Percentiles rank a stretch among this genome's conserved stretches.
phyloP scores from a whole-genome alignment of 2,329 filamentous ascomycete genomes.

The Penicillium griseofulvum region DNA sequence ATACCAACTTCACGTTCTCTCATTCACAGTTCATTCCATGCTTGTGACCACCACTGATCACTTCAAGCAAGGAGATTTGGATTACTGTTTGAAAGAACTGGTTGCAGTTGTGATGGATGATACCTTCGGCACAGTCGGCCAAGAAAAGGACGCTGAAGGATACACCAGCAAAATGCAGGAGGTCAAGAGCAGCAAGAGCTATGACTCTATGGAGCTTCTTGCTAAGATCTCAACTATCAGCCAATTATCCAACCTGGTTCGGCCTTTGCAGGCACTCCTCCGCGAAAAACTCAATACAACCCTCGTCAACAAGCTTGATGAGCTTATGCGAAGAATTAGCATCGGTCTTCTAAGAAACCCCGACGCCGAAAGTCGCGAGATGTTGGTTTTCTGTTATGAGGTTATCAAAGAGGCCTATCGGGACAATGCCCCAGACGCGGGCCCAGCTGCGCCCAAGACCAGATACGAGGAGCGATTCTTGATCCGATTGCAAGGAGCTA shows the following conservation, averaged over 20 bases:
- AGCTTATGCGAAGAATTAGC: constrained; percentile 77
- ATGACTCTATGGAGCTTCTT: constrained; percentile 92
- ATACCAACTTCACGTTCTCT: constrained; percentile 91
- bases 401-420: constrained; percentile 84
- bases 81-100: constrained; percentile 79
- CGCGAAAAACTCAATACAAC: constrained; percentile 79
- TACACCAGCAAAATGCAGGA: constrained; percentile 96
- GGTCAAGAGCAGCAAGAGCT: constrained; percentile 96
- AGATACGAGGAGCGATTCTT: constrained; percentile 60
- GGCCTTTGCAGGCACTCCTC: constrained; percentile 74
- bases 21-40: constrained; percentile 91
- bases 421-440: constrained; percentile 50
- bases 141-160: constrained; percentile 95
- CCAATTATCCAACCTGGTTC: constrained; percentile 71
- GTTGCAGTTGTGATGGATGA: constrained; percentile 93
- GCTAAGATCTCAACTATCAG: constrained; percentile 76
- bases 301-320: constrained; percentile 85
- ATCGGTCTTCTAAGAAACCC: constrained; percentile 80
- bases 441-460: constrained; percentile 25
- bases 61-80: constrained; percentile 77
- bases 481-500: constrained; percentile 71
- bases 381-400: constrained; percentile 93
- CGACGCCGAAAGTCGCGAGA: constrained; percentile 72
- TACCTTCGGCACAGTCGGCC: constrained; percentile 85
- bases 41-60: constrained; percentile 71